Evolutionary conservation across 352 stramenopile genomes (phyloP).

Genomic region (Halophytophthora batemanensis): DNA sequence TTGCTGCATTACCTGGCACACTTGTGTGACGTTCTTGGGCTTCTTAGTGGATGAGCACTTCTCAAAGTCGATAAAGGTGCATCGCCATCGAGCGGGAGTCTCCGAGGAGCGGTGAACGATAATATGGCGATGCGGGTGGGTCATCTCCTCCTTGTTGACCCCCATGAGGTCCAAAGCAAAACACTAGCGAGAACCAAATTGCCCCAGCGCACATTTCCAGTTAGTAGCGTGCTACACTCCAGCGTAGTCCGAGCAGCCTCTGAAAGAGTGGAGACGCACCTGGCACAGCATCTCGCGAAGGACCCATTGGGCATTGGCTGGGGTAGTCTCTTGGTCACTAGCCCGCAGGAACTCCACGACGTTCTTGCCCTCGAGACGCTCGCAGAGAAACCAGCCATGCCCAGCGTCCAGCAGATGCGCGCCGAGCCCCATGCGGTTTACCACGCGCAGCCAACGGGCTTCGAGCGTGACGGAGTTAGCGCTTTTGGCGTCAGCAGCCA

Average conservation of each 20-base stretch:
- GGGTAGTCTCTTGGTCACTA: slow-evolving; percentile 19
- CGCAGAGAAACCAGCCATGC: slow-evolving; percentile 56
- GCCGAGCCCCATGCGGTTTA: slow-evolving; percentile 66
- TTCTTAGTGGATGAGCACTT: slow-evolving; percentile 64
- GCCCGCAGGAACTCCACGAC: slow-evolving; percentile 56
- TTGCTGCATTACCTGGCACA: slow-evolving; percentile 49
- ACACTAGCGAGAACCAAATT: slow-evolving; percentile 28
- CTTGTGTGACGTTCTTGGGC: slow-evolving; percentile 76
- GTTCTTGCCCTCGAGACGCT: slow-evolving; percentile 53
- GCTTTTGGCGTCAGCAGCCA: slow-evolving; percentile 27
- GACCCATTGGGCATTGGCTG: slow-evolving; percentile 41
- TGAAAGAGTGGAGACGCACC: slow-evolving; percentile 17
- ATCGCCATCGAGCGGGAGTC: slow-evolving; percentile 28
- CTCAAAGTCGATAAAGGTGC: slow-evolving; percentile 79
- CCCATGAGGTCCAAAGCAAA: slow-evolving; percentile 70
- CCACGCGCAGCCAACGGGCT: slow-evolving; percentile 47
- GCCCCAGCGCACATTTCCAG: background rate
- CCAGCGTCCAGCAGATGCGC: slow-evolving; percentile 39
- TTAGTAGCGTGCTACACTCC: background rate
- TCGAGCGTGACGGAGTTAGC: slow-evolving; percentile 44
- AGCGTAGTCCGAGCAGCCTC: background rate
- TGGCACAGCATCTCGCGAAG: slow-evolving; percentile 66
- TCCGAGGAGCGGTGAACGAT: slow-evolving; percentile 34
- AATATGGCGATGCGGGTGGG: slow-evolving; percentile 71
- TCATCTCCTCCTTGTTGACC: slow-evolving; percentile 85